Percentiles rank a stretch among this genome's conserved stretches.
Conservation (phyloP, 2,329 filamentous ascomycete genomes). For the Colletotrichum sp. region DNA sequence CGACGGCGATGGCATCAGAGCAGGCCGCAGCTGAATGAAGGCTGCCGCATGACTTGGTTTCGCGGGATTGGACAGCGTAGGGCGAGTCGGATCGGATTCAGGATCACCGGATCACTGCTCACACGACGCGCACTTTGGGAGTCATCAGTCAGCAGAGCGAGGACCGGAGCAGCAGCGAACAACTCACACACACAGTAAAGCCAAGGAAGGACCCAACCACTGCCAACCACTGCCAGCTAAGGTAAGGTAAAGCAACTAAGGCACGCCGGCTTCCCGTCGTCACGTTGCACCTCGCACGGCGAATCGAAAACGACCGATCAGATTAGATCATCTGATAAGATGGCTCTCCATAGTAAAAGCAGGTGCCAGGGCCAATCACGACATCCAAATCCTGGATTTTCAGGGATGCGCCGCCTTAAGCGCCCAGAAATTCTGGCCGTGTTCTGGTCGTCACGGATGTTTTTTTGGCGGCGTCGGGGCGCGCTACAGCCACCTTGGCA, state of each 20-base stretch:
- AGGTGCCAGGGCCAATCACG: not conserved
- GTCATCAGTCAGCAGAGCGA: constrained; percentile 3
- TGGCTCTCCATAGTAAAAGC: not conserved
- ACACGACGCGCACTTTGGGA: not conserved
- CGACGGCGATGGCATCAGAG: not conserved
- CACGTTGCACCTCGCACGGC: not conserved
- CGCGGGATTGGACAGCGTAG: not conserved
- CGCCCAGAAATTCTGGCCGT: not conserved
- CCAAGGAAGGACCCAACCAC: not conserved
- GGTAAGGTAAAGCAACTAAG: not conserved
- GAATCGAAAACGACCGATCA: not conserved
- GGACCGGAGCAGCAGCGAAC: not conserved
- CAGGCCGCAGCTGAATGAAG: not conserved
- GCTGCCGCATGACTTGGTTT: not conserved
- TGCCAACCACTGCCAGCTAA: not conserved
- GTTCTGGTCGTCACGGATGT: not conserved
- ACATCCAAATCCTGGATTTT: not conserved
- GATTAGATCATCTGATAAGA: constrained; percentile 24
- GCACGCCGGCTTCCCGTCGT: not conserved
- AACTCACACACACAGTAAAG: not conserved
- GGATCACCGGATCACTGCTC: not conserved
- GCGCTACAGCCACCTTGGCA: not conserved
- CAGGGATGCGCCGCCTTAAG: constrained; percentile 1
- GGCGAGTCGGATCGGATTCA: not conserved
- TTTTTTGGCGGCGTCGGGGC: not conserved